These are phyloP conservation scores for Platanthera zijinensis DNA, from an alignment of 106 monocot species.

Conservation along the genomic window DNA sequence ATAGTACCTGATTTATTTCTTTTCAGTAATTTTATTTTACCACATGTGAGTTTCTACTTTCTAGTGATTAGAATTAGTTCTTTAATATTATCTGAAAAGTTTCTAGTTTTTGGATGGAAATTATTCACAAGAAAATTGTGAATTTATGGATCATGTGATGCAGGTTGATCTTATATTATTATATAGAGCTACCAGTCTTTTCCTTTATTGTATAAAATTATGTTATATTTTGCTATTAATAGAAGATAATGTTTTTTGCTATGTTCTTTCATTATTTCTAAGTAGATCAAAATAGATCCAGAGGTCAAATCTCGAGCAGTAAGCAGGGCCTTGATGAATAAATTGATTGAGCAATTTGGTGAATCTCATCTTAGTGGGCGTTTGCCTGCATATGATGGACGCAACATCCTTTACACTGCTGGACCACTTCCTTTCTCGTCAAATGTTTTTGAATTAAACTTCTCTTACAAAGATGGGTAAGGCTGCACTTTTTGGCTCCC, in stretches of 20 bases:
- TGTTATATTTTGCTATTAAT: no score
- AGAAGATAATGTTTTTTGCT: not conserved
- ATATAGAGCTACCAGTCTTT: no score
- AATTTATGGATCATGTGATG: no score
- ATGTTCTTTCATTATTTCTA: not conserved
- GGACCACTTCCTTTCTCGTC: slow-evolving; percentile 37
- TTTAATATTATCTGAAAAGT: no score
- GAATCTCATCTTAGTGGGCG: slow-evolving; percentile 15
- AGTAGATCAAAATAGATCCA: slow-evolving; percentile 38
- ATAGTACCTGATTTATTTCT: no score
- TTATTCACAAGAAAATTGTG: no score
- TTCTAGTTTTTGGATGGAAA: no score
- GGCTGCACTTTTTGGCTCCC: not conserved
- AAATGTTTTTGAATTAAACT: slow-evolving; percentile 25
- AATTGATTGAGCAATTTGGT: slow-evolving; percentile 23
- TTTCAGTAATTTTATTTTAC: no score
- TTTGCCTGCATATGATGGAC: slow-evolving; percentile 47
- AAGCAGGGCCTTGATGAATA: slow-evolving; percentile 18
- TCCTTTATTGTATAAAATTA: no score
- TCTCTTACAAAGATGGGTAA: slow-evolving; percentile 9
- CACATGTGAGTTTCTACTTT: no score
- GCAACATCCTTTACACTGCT: slow-evolving; percentile 47
- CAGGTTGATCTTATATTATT: no score
- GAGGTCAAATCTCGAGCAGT: slow-evolving; percentile 21
- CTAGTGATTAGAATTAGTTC: no score